Percentiles rank a stretch among this genome's conserved stretches.
Conservation (phyloP, 163 green algal species). For the Prototheca cutis region DNA sequence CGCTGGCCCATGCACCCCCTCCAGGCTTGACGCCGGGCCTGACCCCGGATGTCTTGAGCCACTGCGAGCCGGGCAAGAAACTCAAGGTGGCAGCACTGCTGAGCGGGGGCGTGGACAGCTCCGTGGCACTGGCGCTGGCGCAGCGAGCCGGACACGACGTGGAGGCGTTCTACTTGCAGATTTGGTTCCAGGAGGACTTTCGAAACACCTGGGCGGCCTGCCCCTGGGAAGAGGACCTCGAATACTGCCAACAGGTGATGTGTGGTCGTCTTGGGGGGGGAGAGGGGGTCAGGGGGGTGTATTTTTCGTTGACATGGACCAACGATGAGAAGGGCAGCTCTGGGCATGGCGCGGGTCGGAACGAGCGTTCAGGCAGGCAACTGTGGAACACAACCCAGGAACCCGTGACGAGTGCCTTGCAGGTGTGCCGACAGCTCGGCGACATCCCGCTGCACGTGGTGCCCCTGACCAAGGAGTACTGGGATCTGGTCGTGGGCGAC, state of each 20-base stretch:
- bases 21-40: too few relatives aligned
- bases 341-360: too few relatives aligned
- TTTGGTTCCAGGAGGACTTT: slow-evolving; percentile 93
- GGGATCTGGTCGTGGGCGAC: slow-evolving; percentile 77
- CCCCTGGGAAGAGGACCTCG: slow-evolving; percentile 95
- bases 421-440: slow-evolving; percentile 48
- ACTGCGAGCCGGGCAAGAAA: slow-evolving; percentile 5
- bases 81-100: slow-evolving; percentile 78
- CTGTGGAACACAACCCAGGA: too few relatives aligned
- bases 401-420: slow-evolving; percentile 1
- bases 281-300: too few relatives aligned
- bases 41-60: too few relatives aligned
- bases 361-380: too few relatives aligned
- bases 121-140: slow-evolving; percentile 74
- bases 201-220: slow-evolving; percentile 89
- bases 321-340: too few relatives aligned
- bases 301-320: too few relatives aligned
- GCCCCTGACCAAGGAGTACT: slow-evolving; percentile 76
- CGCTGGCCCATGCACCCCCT: slow-evolving; percentile 1
- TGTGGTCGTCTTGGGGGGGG: too few relatives aligned
- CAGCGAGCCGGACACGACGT: slow-evolving; percentile 74
- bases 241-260: slow-evolving; percentile 64
- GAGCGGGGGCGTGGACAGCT: slow-evolving; percentile 93
- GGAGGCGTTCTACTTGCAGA: slow-evolving; percentile 94
- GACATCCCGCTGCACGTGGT: slow-evolving; percentile 69